Base-by-base conservation (phyloP, 140 eudicot species). In the Flaveria floridana region DNA sequence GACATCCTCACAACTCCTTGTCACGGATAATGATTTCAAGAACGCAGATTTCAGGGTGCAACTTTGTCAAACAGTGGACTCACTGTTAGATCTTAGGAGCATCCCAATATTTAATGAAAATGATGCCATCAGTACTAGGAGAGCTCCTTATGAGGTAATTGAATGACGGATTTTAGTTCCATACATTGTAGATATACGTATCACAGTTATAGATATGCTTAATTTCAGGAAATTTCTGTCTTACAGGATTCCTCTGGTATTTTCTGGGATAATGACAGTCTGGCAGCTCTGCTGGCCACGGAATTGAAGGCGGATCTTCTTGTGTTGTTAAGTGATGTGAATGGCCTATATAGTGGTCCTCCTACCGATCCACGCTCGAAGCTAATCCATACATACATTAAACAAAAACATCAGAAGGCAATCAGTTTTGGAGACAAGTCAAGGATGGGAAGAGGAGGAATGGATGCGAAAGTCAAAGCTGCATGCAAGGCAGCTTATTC, bases 401-500 rank as follows among this genome's bases (percentile, higher is more conserved):
- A 86, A 77, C 91, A 92, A 78, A 86, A 83, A 71, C 95, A 92
- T 82, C 83, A 89, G 74, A 84, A 86, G 51, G 73, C 65, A 5
- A 88, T 92, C 23, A 82, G 91, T n/a, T 92, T 89, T 80, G 98
- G 96, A 18, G 98, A 92, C 15, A 92, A 92, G 78, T 92, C 98
- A 18, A 83, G 98, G 76, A 86, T 92, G 84, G 98, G 98, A 47
- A 80, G 96, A 88, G 98, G 98, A 25, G 98, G 98, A 7, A 92
- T 92, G 98, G 82, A 83, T 78, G 98, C 98, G 25, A 92, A 92
- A 85, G 98, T 92, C 16, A 92, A 89, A 78, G 96, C 96, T 76
- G 96, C 98, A 28, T 79, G 77, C 26, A 81, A 82, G 62, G 96
- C 98, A 16, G 92, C 98, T 59, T 85, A 83, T 71, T 78, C 87